phyloP scores from a whole-genome alignment of 306 rosid genomes.

The Vigna hirtella region DNA sequence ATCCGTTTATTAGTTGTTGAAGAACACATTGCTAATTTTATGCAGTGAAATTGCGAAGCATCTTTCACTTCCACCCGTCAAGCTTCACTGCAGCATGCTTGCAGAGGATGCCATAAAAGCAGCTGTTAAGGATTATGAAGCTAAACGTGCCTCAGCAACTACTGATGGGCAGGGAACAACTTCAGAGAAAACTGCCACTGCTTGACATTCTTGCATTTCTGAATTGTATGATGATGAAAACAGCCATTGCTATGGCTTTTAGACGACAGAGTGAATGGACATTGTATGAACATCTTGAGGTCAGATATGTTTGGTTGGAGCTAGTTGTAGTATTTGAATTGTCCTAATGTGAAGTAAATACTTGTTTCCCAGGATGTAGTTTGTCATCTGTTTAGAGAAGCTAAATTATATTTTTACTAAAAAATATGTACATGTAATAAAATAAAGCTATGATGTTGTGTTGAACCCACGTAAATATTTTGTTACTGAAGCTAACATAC shows the following conservation, averaged over 20 bases:
- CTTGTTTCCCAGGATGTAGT: not conserved
- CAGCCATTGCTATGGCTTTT: conserved; percentile 4
- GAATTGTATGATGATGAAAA: conserved; percentile 38
- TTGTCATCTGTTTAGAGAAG: conserved; percentile 20
- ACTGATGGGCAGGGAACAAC: conserved; percentile 41
- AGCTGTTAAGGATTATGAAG: conserved; percentile 89
- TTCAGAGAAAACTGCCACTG: conserved; percentile 48
- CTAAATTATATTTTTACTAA: conserved; percentile 10
- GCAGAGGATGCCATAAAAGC: conserved; percentile 99
- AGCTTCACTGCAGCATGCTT: conserved; percentile 99
- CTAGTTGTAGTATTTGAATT: conserved; percentile 14
- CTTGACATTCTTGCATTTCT: conserved; percentile 42
- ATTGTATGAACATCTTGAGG: conserved; percentile 18
- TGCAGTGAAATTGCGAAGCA: conserved; percentile 96
- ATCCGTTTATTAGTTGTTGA: conserved; percentile 12
- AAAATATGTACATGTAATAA: not conserved
- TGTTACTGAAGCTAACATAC: not conserved
- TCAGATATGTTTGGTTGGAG: conserved; percentile 37
- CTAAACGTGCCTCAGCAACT: conserved; percentile 55
- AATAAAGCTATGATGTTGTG: conserved; percentile 26
- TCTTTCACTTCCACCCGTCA: conserved; percentile 96
- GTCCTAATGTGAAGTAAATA: conserved; percentile 33
- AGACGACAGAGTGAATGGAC: conserved; percentile 4
- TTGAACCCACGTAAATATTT: not conserved
- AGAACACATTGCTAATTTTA: conserved; percentile 22